Base-by-base conservation (phyloP, 805 yeast genomes). In the Nakazawaea siamensis region DNA sequence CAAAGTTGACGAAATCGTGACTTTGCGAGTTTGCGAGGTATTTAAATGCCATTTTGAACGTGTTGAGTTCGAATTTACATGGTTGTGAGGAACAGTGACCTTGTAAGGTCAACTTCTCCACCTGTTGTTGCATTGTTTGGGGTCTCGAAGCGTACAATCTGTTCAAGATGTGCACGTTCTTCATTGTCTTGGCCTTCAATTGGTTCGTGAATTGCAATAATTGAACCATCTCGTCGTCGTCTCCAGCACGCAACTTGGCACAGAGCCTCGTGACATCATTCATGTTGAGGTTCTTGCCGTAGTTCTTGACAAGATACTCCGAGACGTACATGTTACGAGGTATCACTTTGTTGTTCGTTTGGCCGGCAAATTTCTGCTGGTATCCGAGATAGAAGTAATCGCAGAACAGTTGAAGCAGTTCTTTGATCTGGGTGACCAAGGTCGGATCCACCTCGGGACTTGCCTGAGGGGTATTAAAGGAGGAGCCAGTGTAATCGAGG, bases 11-110 rank as follows among this genome's bases (percentile, higher is more conserved):
- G 19, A 37, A 37, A 15, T 29, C 29, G 19, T 27, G 29, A 4
- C 31, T 24, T 3, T 23, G 17, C 5, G 5, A 5, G 6, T 34
- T 31, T 10, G 18, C 15, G n/a, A 24, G 27, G 20, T 33, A 33
- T 13, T 37, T 32, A 31, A 37, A 37, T 9, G 29, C 11, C n/a
- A 37, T 24, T 20, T 29, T 37, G 24, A 37, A 37, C 16, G 32
- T 37, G 19, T 29, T 29, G 14, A 37, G 18, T 17, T 37, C 40
- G 26, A 37, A 37, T 6, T 20, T 30, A 9, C 12, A 6, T 7
- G 29, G 8, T 15, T 27, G 10, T 5, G 26, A 12, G 10, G 9
- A 9, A 13, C 27, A 16, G 18, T 20, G 26, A n/a, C 18, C 20
- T 12, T 24, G 27, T 13, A 34, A 26, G 23, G 26, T 35, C 24